Base-by-base conservation (phyloP, 352 stramenopile species). In the Globisporangium cederbergense region DNA sequence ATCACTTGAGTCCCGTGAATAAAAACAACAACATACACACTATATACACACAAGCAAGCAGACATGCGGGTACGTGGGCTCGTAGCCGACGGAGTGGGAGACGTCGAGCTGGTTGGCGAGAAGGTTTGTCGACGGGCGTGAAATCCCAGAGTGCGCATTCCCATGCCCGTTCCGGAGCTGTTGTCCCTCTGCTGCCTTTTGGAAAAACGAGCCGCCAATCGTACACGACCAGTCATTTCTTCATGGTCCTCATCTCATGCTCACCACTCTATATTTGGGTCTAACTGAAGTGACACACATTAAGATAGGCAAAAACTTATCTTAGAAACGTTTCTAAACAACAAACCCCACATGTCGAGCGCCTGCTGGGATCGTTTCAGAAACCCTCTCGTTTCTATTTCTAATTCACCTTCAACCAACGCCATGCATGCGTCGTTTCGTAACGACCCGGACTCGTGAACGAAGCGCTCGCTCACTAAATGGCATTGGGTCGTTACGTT, bases 1-100 rank as follows among this genome's bases (percentile, higher is more conserved):
- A 90, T 90, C 81, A 76, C 66, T 50, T 76, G 81, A 90, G 65
- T 64, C 63, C 59, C 61, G 62, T 28, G 18, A 14, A 34, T 4
- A 43, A 18, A 40, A 20, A 43, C 30, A 40, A 18, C 30, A 20
- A 43, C 30, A 40, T n/a, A 45, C 8, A 50, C 42, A 60, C 60
- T 13, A 40, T 11, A 25, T 5, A 10, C 28, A 49, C 20, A 49
- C 14, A 51, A 2, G 10, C 25, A 51, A 30, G 53, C 40, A 43
- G 8, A 4, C 38, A 43, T 43, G 11, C 38, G 38, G 38, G 18
- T 28, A 28, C 25, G 25, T 8, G 32, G 32, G 32, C 32, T 5
- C 32, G 7, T 40, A 40, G 34, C 7, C 38, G 38, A 14, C 38
- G 13, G 38, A 43, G 38, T 43, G 4, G 4, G 32, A 36, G 32